These are phyloP conservation scores for Candida silvicultrix DNA, from an alignment of 805 yeast genomes.

Conservation along the genomic window DNA sequence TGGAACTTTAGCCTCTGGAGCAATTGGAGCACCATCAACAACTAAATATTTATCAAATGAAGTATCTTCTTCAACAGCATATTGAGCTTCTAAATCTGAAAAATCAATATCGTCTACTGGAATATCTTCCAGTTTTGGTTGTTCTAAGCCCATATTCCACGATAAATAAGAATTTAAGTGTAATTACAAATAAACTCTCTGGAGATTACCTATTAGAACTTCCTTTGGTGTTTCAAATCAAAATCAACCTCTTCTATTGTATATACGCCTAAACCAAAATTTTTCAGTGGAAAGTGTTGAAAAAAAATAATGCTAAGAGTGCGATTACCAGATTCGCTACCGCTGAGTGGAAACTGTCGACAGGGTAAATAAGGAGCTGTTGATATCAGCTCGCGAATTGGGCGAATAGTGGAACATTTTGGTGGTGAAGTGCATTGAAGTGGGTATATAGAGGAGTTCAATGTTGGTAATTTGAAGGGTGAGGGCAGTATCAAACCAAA, in stretches of 20 bases:
- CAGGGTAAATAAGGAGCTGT: too few species aligned
- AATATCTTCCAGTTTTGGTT: conserved; percentile 37
- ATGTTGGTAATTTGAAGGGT: too few species aligned
- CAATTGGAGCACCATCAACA: conserved; percentile 93
- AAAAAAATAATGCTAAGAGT: not conserved
- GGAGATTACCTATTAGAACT: too few species aligned
- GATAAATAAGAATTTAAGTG: not conserved
- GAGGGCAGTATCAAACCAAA: too few species aligned
- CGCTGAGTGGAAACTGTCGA: not conserved
- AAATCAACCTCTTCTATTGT: too few species aligned
- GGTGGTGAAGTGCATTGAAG: too few species aligned
- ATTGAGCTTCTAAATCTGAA: conserved; percentile 78
- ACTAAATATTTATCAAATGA: conserved; percentile 74
- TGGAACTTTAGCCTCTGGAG: conserved; percentile 84
- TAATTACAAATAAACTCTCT: not conserved
- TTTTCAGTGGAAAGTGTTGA: not conserved
- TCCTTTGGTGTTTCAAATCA: too few species aligned
- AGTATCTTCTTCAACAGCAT: conserved; percentile 51
- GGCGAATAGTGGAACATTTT: too few species aligned
- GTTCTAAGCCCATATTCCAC: conserved; percentile 18
- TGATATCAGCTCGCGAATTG: too few species aligned
- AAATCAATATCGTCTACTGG: conserved; percentile 68
- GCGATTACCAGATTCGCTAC: not conserved
- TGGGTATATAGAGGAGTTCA: too few species aligned
- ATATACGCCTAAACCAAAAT: not conserved